Base-by-base conservation (phyloP, 257 asterid genomes). In the Solanum commersonii region DNA sequence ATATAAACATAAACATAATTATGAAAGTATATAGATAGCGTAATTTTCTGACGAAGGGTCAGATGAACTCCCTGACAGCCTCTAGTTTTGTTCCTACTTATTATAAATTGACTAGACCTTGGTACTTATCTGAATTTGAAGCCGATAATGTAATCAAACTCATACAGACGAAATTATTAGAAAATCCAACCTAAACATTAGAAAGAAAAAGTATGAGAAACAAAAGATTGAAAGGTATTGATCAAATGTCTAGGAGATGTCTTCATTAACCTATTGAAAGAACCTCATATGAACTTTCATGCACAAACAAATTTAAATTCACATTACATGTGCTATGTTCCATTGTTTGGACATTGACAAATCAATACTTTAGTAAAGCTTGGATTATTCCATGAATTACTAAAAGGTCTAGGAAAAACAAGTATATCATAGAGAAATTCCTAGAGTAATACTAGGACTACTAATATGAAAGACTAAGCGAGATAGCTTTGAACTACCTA, bases 341-440 rank as follows among this genome's bases (percentile, higher is more conserved):
- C 37, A 35, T 25, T 20, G 5, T 15, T 44, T 44, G 15, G 81
- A 73, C 59, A 88, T 87, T 49, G 90, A 87, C 87, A 71, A 87
- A 72, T 88, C 90, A 56, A 37, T 34, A 49, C 52, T 76, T 77
- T 79, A 87, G 79, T 89, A 79, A 86, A 83, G 33, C 86, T 74
- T 87, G 88, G 59, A 79, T 22, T 90, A 79, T 22, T 90, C 78
- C 89, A 44, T 72, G 77, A 76, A 31, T 88, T 77, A 71, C 23
- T 23, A 27, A n/a, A 33, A 72, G 25, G 25, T 72, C 6, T 29
- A 14, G 6, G 77, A 29, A 70, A 15, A 71, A 15, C 77, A 70
- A 15, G 38, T 70, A 29, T 7, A 70, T 70, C 38, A 29, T 6
- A 29, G 77, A 70, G 23, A 70, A 56, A 56, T 3, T 56, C 11